Conservation (phyloP, 2,329 filamentous ascomycete genomes). For the Exophiala bonariae region DNA sequence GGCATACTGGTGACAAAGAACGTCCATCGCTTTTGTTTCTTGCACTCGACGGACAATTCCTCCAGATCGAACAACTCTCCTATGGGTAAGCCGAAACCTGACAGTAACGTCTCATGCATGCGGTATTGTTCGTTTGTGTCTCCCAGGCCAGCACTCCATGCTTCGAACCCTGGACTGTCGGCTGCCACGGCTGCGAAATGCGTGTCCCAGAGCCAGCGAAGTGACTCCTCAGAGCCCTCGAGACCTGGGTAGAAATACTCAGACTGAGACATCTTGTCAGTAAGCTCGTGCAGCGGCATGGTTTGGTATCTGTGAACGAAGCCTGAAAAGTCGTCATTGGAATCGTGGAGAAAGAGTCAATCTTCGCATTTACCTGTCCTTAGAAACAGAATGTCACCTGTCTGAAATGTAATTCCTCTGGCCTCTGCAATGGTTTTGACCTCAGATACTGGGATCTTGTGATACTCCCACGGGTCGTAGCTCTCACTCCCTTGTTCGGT, state of each 20-base stretch:
- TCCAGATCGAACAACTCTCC: slow-evolving; percentile 39
- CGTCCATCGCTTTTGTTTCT: slow-evolving; percentile 33
- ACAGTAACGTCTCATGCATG: slow-evolving; percentile 23
- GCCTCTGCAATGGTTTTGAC: slow-evolving; percentile 16
- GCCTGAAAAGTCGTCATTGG: slow-evolving; percentile 39
- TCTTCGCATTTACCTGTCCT: slow-evolving; percentile 30
- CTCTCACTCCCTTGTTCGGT: slow-evolving; percentile 48
- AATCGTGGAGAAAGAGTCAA: too few species aligned
- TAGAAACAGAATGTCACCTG: slow-evolving; percentile 25
- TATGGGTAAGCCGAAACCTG: slow-evolving; percentile 28
- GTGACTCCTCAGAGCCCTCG: slow-evolving; percentile 30
- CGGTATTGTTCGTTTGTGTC: not conserved
- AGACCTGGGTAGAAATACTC: slow-evolving; percentile 31
- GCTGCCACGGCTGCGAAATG: slow-evolving; percentile 33
- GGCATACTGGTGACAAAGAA: slow-evolving; percentile 49
- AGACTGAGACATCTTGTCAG: slow-evolving; percentile 31
- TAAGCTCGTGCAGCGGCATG: slow-evolving; percentile 37
- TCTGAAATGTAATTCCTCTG: slow-evolving; percentile 17
- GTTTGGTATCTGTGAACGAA: slow-evolving; percentile 58
- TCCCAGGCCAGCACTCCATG: slow-evolving; percentile 37
- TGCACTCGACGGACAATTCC: slow-evolving; percentile 36
- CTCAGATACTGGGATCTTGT: slow-evolving; percentile 32
- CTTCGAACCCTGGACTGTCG: slow-evolving; percentile 43
- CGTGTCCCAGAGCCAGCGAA: slow-evolving; percentile 34
- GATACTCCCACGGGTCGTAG: slow-evolving; percentile 53